A percentile compares a stretch with the other conserved stretches of the same genome.
These are phyloP conservation scores for Suillus luteus DNA, from an alignment of 768 basidiomycete genomes.

Conservation along the genomic window DNA sequence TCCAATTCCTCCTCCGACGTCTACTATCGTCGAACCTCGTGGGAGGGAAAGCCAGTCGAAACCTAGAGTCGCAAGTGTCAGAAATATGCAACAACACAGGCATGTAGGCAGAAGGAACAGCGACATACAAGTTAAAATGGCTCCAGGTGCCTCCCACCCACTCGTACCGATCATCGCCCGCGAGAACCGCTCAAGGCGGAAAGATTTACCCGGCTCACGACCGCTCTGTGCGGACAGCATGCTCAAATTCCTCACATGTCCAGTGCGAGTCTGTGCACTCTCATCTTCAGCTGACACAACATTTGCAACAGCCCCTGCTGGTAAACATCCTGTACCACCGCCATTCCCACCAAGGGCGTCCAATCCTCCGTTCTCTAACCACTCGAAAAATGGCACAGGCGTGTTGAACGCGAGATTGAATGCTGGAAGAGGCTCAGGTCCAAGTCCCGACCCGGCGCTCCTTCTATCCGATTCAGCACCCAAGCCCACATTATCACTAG, in stretches of 20 bases:
- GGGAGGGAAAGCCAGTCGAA: conserved; percentile 60
- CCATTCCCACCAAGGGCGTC: conserved; percentile 29
- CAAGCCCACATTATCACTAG: not conserved
- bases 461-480: too few relatives aligned
- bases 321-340: conserved; percentile 16
- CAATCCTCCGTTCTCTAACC: conserved; percentile 64
- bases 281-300: not conserved
- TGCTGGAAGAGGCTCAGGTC: conserved; percentile 42
- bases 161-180: conserved; percentile 75
- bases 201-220: conserved; percentile 36
- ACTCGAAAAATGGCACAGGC: conserved; percentile 61
- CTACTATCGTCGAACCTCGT: conserved; percentile 54
- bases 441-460: not conserved
- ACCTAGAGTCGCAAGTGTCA: conserved; percentile 36
- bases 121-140: conserved; percentile 52
- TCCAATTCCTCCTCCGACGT: conserved; percentile 74
- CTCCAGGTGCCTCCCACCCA: conserved; percentile 69
- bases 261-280: not conserved
- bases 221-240: not conserved
- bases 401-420: conserved; percentile 73
- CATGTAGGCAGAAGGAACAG: conserved; percentile 4
- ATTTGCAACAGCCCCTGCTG: not conserved
- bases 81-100: not conserved
- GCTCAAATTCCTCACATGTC: conserved; percentile 3
- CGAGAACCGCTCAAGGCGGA: conserved; percentile 68